Conservation (phyloP, 805 yeast species). For the Monosporozyma siamensis region DNA sequence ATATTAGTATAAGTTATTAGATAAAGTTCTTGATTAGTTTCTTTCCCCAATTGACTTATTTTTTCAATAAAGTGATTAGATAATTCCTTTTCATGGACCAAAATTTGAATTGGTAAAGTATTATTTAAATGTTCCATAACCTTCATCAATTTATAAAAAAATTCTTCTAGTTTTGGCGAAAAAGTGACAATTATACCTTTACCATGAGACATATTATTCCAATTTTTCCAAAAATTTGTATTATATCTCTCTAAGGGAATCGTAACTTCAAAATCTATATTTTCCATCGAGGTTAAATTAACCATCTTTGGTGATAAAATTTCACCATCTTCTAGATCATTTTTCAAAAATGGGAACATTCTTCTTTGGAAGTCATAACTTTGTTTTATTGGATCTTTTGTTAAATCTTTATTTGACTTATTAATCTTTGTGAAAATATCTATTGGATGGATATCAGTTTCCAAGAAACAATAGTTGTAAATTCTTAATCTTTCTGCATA, state of each 20-base stretch:
- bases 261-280: neutral
- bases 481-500: slow-evolving; percentile 15
- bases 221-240: slow-evolving; percentile 15
- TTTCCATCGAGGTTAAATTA: neutral
- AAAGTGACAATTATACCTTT: slow-evolving; percentile 16
- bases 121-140: slow-evolving; percentile 32
- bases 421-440: neutral
- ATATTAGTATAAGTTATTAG: slow-evolving; percentile 14
- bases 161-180: slow-evolving; percentile 21
- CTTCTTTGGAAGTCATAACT: slow-evolving; percentile 19
- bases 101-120: slow-evolving; percentile 34
- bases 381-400: neutral
- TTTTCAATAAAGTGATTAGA: slow-evolving; percentile 8
- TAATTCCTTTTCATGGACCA: slow-evolving; percentile 28
- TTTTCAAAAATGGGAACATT: slow-evolving; percentile 17
- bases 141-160: slow-evolving; percentile 33
- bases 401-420: neutral
- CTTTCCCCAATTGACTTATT: slow-evolving; percentile 5
- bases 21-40: slow-evolving; percentile 18
- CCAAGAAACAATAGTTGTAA: slow-evolving; percentile 15
- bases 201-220: slow-evolving; percentile 10
- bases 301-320: neutral
- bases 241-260: slow-evolving; percentile 3
- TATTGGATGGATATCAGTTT: slow-evolving; percentile 1
- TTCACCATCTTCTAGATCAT: neutral